Evolutionary conservation across 2,329 filamentous ascomycete species (phyloP).

Genomic region (Nigrospora osmanthi): DNA sequence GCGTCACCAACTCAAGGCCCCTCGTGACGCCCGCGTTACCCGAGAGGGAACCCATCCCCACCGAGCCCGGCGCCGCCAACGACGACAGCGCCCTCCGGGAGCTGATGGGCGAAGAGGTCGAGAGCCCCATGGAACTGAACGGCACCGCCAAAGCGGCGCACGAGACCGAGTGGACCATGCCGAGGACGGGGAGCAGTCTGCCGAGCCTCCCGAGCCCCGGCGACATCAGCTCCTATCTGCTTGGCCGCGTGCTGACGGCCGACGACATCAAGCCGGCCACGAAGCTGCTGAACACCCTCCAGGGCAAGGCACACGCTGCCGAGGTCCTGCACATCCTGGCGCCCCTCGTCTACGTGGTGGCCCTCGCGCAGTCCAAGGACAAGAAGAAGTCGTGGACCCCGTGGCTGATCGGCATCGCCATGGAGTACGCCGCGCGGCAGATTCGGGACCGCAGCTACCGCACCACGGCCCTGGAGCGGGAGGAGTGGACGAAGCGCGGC

Average conservation of each 20-base stretch:
- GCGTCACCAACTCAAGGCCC: slow-evolving; percentile 75
- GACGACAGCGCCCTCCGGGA: slow-evolving; percentile 33
- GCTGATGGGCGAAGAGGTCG: slow-evolving; percentile 27
- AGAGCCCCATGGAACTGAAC: slow-evolving; percentile 29
- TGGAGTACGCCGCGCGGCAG: slow-evolving; percentile 87
- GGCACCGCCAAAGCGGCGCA: slow-evolving; percentile 42
- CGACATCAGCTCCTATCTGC: slow-evolving; percentile 80
- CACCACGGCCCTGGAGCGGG: slow-evolving; percentile 80
- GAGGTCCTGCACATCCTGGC: slow-evolving; percentile 89
- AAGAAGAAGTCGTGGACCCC: slow-evolving; percentile 82
- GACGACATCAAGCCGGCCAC: slow-evolving; percentile 94
- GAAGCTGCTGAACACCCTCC: slow-evolving; percentile 74
- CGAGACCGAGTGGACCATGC: slow-evolving; percentile 76
- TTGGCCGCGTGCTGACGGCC: slow-evolving; percentile 83
- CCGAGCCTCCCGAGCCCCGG: slow-evolving; percentile 73
- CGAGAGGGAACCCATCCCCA: slow-evolving; percentile 72
- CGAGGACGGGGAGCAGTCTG: slow-evolving; percentile 80
- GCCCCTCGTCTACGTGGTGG: slow-evolving; percentile 77
- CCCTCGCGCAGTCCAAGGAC: slow-evolving; percentile 65
- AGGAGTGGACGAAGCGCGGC: slow-evolving; percentile 80
- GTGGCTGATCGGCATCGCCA: slow-evolving; percentile 77
- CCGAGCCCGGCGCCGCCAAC: slow-evolving; percentile 41
- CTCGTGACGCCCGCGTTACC: slow-evolving; percentile 79
- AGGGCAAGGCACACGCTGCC: slow-evolving; percentile 65
- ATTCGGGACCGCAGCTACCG: slow-evolving; percentile 66